Base-by-base conservation (phyloP, 352 stramenopile species). In the Halophytophthora batemanensis region DNA sequence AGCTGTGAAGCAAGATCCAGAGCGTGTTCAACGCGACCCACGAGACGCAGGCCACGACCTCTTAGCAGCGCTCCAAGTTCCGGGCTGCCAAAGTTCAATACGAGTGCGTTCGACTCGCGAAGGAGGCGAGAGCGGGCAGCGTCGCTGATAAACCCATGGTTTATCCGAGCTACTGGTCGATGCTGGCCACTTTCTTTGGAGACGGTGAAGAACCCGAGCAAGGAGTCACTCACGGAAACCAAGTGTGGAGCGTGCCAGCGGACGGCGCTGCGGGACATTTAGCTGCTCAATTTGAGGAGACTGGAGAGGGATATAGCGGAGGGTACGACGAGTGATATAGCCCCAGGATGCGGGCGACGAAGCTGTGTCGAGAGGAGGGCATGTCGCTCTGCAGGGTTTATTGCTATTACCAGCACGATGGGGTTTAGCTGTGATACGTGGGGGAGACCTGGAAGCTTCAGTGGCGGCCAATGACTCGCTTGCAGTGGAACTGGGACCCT, bases 31-130 rank as follows among this genome's bases (percentile, higher is more conserved):
- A 62, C 29, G 37, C 39, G n/a, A 59, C 41, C 46, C 46, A 62
- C 38, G 15, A 31, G 3, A 37, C 45, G 25, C 22, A n/a, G 17
- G 49, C 59, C 45, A 57, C 61, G 25, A 51, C 65, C 23, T 36
- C 39, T 11, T 56, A 69, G 37, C 35, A 66, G 15, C 56, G 61
- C 13, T 38, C 57, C 23, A 69, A 69, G 51, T 69, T 63, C 22
- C 37, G 57, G 14, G 52, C 57, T 21, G 34, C 65, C 18, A 56
- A 62, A 3, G 61, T 59, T 3, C 61, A 69, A 29, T 66, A 66
- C 46, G 1, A 45, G 5, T 53, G 45, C 8, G 25, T 54, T 17
- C 50, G 50, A 17, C 41, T 22, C 17, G 55, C 61, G 15, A 55
- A 69, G 39, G 50, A 61, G 6, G 43, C 25, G 4, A 31, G 40